Percentiles rank a stretch among this genome's conserved stretches.
Conservation (phyloP, 257 asterid species). For the Scutellaria baicalensis region DNA sequence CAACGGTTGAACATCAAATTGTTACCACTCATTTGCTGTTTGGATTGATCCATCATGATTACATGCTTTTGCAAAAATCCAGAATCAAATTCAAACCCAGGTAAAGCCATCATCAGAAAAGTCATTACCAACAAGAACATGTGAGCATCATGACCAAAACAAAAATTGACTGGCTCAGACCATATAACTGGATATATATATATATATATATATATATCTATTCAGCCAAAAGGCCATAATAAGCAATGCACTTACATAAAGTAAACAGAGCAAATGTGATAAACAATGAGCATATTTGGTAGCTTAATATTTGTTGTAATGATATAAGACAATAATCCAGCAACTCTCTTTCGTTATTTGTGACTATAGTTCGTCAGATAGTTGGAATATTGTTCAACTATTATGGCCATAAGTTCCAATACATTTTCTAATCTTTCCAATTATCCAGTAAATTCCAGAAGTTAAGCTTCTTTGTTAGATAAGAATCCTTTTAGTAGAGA, state of each 20-base stretch:
- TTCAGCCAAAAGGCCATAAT: not conserved
- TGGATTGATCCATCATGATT: not conserved
- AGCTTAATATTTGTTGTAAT: not conserved
- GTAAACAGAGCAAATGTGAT: not conserved
- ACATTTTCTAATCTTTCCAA: not conserved
- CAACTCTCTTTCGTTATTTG: not conserved
- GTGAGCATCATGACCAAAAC: not conserved
- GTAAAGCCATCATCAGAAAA: too few species aligned
- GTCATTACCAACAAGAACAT: too few species aligned
- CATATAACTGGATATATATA: not conserved
- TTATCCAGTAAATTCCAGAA: too few species aligned
- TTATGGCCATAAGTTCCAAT: not conserved
- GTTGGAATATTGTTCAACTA: not conserved
- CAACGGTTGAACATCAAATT: not conserved
- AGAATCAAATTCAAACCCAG: too few species aligned
- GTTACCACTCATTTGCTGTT: not conserved
- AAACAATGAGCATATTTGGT: not conserved
- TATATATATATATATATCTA: too few species aligned
- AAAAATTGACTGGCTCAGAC: not conserved
- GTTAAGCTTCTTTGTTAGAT: not conserved
- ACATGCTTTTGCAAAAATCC: not conserved
- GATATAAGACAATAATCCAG: not conserved
- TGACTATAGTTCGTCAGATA: not conserved
- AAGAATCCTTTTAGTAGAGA: not conserved
- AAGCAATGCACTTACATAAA: not conserved